Percentiles rank a stretch among this genome's conserved stretches.
phyloP scores from a whole-genome alignment of 2,329 filamentous ascomycete genomes.

The Talaromyces sp. region DNA sequence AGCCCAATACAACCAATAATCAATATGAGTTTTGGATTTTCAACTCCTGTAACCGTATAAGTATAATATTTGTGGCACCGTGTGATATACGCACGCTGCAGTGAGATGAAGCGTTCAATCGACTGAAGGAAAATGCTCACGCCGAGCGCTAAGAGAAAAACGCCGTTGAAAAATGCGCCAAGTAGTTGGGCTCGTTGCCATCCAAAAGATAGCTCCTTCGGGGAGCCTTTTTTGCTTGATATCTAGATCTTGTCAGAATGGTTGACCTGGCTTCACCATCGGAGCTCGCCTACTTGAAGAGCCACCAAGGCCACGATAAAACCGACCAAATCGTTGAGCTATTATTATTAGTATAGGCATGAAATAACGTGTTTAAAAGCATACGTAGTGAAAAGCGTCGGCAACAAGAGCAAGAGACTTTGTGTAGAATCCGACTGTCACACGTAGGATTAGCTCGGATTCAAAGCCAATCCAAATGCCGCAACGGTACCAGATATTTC shows the following conservation, averaged over 20 bases:
- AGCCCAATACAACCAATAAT: constrained; percentile 65
- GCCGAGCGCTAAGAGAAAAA: constrained; percentile 65
- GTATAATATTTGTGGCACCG: neutral
- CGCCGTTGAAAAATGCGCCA: constrained; percentile 75
- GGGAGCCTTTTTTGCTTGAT: neutral
- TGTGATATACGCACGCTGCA: constrained; percentile 2
- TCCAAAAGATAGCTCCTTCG: constrained; percentile 56
- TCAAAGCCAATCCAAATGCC: neutral
- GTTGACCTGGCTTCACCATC: neutral
- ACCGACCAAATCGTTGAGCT: constrained; percentile 62
- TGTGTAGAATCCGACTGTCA: constrained; percentile 61
- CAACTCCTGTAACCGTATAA: constrained; percentile 45
- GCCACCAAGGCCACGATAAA: constrained; percentile 63
- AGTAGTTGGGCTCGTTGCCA: constrained; percentile 69
- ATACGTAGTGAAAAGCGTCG: constrained; percentile 72
- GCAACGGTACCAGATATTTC: constrained; percentile 38
- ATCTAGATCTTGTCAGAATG: constrained; percentile 36
- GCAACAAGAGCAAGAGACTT: constrained; percentile 66
- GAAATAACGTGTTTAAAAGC: constrained; percentile 18
- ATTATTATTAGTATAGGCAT: constrained; percentile 32
- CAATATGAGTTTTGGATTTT: constrained; percentile 60
- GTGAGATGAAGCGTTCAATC: constrained; percentile 49
- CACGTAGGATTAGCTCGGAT: neutral
- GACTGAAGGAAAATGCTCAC: constrained; percentile 69
- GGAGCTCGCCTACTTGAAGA: constrained; percentile 46